Base-by-base conservation (phyloP, 768 basidiomycete genomes). In the Chalciporus chontae region DNA sequence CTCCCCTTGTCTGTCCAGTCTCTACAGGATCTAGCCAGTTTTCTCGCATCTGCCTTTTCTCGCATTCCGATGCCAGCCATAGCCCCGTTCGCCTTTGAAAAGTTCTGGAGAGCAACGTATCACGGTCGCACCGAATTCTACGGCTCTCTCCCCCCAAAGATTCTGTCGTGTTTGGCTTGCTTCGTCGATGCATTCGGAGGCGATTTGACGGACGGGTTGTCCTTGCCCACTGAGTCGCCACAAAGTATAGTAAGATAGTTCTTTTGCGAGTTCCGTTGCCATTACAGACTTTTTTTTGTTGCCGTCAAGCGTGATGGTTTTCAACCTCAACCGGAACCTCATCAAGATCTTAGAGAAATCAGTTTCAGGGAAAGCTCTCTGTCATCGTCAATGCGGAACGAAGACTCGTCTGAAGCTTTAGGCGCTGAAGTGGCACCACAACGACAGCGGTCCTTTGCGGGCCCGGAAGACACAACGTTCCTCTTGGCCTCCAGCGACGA, bases 41-140 rank as follows among this genome's bases (percentile, higher is more conserved):
- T 84, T 52, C 64, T 86, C 2, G 63, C 67, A 13, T 77, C 81
- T 3, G 75, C 75, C 0, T 84, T 85, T 55, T 66, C 66, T 4
- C 75, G 70, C 19, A 71, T 77, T 24, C 74, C 76, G 0, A 51
- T 63, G 3, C 77, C 77, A 3, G 75, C 77, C 8, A 65, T 72
- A 17, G 83, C 79, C 0, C 77, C 80, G 1, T 56, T 75, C 6
- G 73, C 77, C 1, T 86, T 85, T 51, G 71, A 73, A 54, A 66
- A 62, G 2, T 85, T 80, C 59, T 86, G 84, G 84, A 71, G 71
- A n/a, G 64, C 65, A 34, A 79, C 78, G 3, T 84, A 80, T 57
- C 74, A 79, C 29, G 66, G 65, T n/a, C 67, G 59, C 31, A 62
- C 63, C 23, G 66, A 74, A 27, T 71, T 76, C 24, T 62, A 59